Conservation (phyloP, 2,329 filamentous ascomycete genomes). For the Triangularia verruculosa region DNA sequence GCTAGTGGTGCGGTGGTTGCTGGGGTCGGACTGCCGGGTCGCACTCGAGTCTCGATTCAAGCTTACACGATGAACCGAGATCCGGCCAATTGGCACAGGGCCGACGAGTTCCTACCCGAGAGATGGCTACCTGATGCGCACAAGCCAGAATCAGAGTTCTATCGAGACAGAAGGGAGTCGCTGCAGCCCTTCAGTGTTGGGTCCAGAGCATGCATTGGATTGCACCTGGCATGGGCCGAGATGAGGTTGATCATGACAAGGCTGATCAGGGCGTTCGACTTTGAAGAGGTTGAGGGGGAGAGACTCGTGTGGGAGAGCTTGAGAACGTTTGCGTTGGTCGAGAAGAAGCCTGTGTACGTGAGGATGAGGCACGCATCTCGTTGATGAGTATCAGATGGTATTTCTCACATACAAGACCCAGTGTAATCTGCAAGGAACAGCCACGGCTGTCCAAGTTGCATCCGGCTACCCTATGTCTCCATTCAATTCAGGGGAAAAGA, state of each 20-base stretch:
- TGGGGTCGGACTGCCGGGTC: constrained; percentile 27
- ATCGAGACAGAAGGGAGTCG: not conserved
- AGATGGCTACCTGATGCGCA: constrained; percentile 40
- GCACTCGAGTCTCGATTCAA: constrained; percentile 13
- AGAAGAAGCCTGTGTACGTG: constrained; percentile 1
- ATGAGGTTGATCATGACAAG: constrained; percentile 39
- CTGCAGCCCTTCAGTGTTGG: constrained; percentile 4
- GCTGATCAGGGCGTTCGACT: constrained; percentile 48
- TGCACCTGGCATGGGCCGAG: constrained; percentile 9
- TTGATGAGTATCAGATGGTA: not conserved
- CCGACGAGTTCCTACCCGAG: constrained; percentile 39
- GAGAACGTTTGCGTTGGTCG: not conserved
- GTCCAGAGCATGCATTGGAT: not conserved
- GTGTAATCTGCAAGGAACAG: not conserved
- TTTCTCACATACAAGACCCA: not conserved
- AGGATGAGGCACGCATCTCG: not conserved
- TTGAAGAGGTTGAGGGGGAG: constrained; percentile 22
- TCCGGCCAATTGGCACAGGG: constrained; percentile 37
- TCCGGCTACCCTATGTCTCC: not conserved
- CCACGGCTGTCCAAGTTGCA: not conserved
- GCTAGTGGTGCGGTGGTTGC: constrained; percentile 34
- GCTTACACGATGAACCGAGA: constrained; percentile 17
- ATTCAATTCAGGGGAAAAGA: not conserved
- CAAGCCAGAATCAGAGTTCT: constrained; percentile 31
- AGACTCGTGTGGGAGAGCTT: not conserved